A percentile compares a stretch with the other conserved stretches of the same genome.
These are phyloP conservation scores for Arachnomyces sp. DNA, from an alignment of 2,329 filamentous ascomycete species.

Conservation along the genomic window DNA sequence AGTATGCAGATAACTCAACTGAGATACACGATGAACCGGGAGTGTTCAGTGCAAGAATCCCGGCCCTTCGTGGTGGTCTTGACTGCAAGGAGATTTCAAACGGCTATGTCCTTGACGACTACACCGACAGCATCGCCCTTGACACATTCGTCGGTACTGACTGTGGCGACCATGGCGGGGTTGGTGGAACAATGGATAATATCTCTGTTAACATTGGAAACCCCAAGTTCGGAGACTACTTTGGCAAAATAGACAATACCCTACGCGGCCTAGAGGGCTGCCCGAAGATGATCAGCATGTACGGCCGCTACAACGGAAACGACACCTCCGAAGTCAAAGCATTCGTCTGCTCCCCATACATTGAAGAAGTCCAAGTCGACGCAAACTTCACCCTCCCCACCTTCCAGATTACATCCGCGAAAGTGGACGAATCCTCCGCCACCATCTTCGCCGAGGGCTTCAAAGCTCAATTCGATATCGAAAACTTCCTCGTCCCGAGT, in stretches of 20 bases:
- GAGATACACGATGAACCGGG: no score
- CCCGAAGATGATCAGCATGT: slow-evolving; percentile 12
- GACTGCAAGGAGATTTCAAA: slow-evolving; percentile 9
- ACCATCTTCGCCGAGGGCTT: no score
- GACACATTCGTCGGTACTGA: no score
- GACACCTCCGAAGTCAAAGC: slow-evolving; percentile 12
- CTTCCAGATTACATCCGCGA: no score
- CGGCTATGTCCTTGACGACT: slow-evolving; percentile 3
- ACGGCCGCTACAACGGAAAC: slow-evolving; percentile 11
- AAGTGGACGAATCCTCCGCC: no score
- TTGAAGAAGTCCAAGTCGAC: slow-evolving; percentile 16
- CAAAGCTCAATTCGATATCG: no score
- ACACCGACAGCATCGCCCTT: slow-evolving; percentile 10
- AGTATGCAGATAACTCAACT: slow-evolving; percentile 2
- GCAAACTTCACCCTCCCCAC: slow-evolving; percentile 11
- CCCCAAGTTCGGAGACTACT: slow-evolving; percentile 6
- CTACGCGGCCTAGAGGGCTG: slow-evolving; percentile 9
- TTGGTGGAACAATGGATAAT: slow-evolving; percentile 1
- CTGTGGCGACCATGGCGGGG: slow-evolving; percentile 10
- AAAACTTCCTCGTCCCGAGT: slow-evolving; percentile 1
- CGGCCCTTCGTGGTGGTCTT: slow-evolving; percentile 10
- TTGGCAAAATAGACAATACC: slow-evolving; percentile 5
- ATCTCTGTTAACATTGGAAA: slow-evolving; percentile 7
- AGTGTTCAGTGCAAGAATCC: slow-evolving; percentile 5
- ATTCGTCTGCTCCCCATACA: slow-evolving; percentile 13